These are phyloP conservation scores for Myxozyma kluyveri DNA, from an alignment of 805 yeast species.

Conservation along the genomic window DNA sequence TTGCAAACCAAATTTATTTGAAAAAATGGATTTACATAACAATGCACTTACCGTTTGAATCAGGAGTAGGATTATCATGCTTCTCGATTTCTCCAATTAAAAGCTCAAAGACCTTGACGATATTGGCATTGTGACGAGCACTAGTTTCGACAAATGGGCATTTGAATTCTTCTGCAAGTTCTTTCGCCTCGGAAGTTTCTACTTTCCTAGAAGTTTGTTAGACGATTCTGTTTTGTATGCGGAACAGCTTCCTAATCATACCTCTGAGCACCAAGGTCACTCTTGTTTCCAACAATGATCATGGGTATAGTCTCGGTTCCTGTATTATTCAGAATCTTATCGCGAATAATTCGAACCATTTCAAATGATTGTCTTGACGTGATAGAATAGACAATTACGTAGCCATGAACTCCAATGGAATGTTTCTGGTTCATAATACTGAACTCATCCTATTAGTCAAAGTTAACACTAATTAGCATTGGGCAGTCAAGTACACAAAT, in stretches of 20 bases:
- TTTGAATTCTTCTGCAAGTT: constrained; percentile 61
- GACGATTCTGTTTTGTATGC: neutral
- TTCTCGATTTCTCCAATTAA: constrained; percentile 62
- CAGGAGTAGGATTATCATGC: constrained; percentile 52
- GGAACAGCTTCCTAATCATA: constrained; percentile 43
- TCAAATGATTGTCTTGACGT: constrained; percentile 76
- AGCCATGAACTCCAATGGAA: constrained; percentile 79
- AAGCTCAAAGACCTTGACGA: constrained; percentile 53
- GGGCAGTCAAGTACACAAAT: neutral
- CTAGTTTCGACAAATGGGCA: constrained; percentile 80
- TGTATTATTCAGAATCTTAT: constrained; percentile 66
- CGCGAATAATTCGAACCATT: constrained; percentile 70
- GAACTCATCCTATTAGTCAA: constrained; percentile 73
- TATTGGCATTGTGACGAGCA: constrained; percentile 71
- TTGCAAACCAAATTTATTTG: neutral
- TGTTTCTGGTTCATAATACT: constrained; percentile 75
- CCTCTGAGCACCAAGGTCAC: constrained; percentile 65
- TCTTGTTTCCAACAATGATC: constrained; percentile 72
- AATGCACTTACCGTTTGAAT: constrained; percentile 15
- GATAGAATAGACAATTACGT: constrained; percentile 76
- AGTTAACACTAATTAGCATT: neutral
- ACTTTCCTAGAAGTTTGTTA: constrained; percentile 60
- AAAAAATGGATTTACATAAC: constrained; percentile 5
- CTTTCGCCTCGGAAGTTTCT: constrained; percentile 52
- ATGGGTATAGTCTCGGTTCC: constrained; percentile 73